A percentile compares a stretch with the other conserved stretches of the same genome.
phyloP scores from a whole-genome alignment of 495 filamentous ascomycete genomes.

The Podospora bellae-mahoneyi region DNA sequence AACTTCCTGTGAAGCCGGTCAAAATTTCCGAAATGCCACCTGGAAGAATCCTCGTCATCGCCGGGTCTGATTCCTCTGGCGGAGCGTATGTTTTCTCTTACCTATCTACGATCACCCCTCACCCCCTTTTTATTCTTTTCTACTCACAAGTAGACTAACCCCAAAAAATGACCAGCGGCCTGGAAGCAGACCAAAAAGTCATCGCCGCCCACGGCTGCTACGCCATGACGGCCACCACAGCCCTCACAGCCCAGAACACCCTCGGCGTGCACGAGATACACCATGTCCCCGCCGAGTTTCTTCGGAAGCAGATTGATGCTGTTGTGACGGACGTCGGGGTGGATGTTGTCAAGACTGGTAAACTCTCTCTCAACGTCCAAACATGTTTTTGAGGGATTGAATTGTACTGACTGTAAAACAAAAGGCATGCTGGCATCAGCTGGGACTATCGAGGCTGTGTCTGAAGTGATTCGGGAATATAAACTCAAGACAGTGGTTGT shows the following conservation, averaged over 20 bases:
- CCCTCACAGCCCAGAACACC: conserved; percentile 93
- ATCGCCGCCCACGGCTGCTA: conserved; percentile 89
- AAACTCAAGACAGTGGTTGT: conserved; percentile 64
- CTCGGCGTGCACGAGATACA: conserved; percentile 79
- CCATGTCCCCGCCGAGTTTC: conserved; percentile 70
- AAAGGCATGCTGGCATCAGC: conserved; percentile 87
- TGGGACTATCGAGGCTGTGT: conserved; percentile 70
- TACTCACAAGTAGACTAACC: neutral
- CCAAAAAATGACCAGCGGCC: conserved; percentile 56
- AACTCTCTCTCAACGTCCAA: conserved; percentile 17
- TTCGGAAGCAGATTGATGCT: conserved; percentile 79
- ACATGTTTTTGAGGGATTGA: neutral
- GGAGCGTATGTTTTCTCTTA: conserved; percentile 63
- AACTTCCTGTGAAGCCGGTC: neutral
- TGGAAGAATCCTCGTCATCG: conserved; percentile 71
- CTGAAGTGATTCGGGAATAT: conserved; percentile 60
- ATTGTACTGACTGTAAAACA: neutral
- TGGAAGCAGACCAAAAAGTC: conserved; percentile 95
- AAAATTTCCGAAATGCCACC: conserved; percentile 19
- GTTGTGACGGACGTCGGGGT: conserved; percentile 78
- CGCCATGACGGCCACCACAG: conserved; percentile 94
- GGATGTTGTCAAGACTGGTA: conserved; percentile 90
- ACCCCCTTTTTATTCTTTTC: neutral
- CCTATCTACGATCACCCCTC: neutral
- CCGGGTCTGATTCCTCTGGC: conserved; percentile 86